Evolutionary conservation across 495 filamentous ascomycete species (phyloP).

Genomic region (Xanthoparmelia taractica): DNA sequence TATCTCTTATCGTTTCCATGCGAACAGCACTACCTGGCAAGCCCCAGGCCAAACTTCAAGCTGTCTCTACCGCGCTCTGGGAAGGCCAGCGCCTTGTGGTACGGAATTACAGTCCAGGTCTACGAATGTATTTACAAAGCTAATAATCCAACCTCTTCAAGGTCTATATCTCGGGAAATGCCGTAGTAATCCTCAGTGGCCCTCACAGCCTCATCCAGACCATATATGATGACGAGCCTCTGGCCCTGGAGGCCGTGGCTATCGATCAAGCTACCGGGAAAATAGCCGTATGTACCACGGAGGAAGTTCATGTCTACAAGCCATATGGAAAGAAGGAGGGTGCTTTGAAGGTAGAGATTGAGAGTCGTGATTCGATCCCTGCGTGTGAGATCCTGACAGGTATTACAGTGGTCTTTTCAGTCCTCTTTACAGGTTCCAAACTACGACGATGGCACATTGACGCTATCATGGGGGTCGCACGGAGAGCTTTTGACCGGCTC

Average conservation of each 20-base stretch:
- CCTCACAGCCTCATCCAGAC: conserved; percentile 77
- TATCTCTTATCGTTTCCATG: conserved; percentile 40
- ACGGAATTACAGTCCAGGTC: conserved; percentile 27
- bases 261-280: conserved; percentile 78
- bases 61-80: conserved; percentile 81
- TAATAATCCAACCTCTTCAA: conserved; percentile 32
- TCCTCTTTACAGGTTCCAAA: conserved; percentile 37
- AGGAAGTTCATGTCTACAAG: conserved; percentile 66
- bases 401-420: conserved; percentile 47
- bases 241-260: conserved; percentile 60
- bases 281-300: conserved; percentile 64
- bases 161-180: conserved; percentile 85
- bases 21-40: conserved; percentile 82
- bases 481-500: conserved; percentile 78
- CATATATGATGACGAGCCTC: conserved; percentile 74
- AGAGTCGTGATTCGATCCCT: not conserved
- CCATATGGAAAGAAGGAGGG: conserved; percentile 66
- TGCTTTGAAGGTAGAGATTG: conserved; percentile 49
- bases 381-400: conserved; percentile 8
- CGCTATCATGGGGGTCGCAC: conserved; percentile 76
- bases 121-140: conserved; percentile 9
- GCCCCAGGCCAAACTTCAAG: conserved; percentile 83
- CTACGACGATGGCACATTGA: conserved; percentile 43
- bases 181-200: conserved; percentile 71
- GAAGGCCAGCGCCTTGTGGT: conserved; percentile 73